A percentile compares a stretch with the other conserved stretches of the same genome.
These are phyloP conservation scores for Clarireedia sp. DNA, from an alignment of 2,329 filamentous ascomycete species.

Conservation along the genomic window DNA sequence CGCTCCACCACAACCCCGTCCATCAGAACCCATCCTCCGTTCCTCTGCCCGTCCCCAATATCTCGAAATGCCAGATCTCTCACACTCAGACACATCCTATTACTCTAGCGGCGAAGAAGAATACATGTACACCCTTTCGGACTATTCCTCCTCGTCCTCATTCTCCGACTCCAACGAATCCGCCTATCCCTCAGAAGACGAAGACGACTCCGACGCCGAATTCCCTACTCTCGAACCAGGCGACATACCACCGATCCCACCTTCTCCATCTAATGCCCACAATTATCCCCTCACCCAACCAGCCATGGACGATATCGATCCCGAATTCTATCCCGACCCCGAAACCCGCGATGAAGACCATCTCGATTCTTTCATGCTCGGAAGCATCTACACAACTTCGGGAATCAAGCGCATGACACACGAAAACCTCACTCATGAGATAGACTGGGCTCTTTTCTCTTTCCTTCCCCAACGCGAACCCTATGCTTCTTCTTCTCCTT, in stretches of 20 bases:
- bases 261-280: slow-evolving; percentile 55
- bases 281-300: slow-evolving; percentile 84
- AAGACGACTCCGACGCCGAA: slow-evolving; percentile 39
- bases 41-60: slow-evolving; percentile 20
- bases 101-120: slow-evolving; percentile 39
- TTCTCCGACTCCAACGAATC: slow-evolving; percentile 11
- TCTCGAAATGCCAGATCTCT: slow-evolving; percentile 31
- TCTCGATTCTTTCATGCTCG: slow-evolving; percentile 70
- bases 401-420: slow-evolving; percentile 71
- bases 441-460: slow-evolving; percentile 90
- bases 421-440: slow-evolving; percentile 73
- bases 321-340: slow-evolving; percentile 70
- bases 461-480: slow-evolving; percentile 53
- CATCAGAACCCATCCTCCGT: slow-evolving; percentile 25
- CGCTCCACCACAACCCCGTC: slow-evolving; percentile 28
- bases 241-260: slow-evolving; percentile 71
- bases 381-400: slow-evolving; percentile 81
- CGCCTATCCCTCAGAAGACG: slow-evolving; percentile 29
- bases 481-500: slow-evolving; percentile 60
- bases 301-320: slow-evolving; percentile 78
- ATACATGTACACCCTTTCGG: slow-evolving; percentile 52
- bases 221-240: slow-evolving; percentile 55
- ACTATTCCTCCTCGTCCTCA: slow-evolving; percentile 47
- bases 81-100: slow-evolving; percentile 25
- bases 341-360: slow-evolving; percentile 71